phyloP scores from a whole-genome alignment of 129 eudicot species.

The Artemisia annua region DNA sequence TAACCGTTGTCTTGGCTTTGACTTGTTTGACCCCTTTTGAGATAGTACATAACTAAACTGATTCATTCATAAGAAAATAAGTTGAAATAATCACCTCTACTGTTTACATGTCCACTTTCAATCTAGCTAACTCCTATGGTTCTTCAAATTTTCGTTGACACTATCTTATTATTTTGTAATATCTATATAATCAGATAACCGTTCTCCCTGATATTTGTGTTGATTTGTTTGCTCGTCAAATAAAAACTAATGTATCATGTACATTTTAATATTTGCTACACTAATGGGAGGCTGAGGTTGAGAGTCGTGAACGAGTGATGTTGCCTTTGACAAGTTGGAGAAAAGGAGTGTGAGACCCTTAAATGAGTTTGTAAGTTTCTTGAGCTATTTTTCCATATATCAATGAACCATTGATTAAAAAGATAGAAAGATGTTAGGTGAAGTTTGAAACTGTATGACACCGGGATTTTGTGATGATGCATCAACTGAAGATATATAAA shows the following conservation, averaged over 20 bases:
- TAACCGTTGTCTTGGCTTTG: too few relatives aligned
- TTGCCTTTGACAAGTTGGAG: constrained; percentile 8
- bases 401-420: constrained; percentile 5
- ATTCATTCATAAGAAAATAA: not conserved
- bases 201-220: not conserved
- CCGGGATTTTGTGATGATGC: not conserved
- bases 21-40: not conserved
- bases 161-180: not conserved
- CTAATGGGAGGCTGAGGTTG: constrained; percentile 6
- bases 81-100: not conserved
- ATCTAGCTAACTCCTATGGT: not conserved
- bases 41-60: not conserved
- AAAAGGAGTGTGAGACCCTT: not conserved
- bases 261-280: not conserved
- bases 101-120: constrained; percentile 12
- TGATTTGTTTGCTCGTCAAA: not conserved
- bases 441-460: constrained; percentile 1
- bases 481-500: constrained; percentile 8
- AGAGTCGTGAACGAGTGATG: not conserved
- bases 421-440: not conserved
- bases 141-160: not conserved
- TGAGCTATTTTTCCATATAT: not conserved
- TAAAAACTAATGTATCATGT: not conserved
- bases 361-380: not conserved
- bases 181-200: not conserved